Percentiles rank a stretch among this genome's conserved stretches.
These are phyloP conservation scores for Claviceps citrina DNA, from an alignment of 2,329 filamentous ascomycete species.

Conservation along the genomic window DNA sequence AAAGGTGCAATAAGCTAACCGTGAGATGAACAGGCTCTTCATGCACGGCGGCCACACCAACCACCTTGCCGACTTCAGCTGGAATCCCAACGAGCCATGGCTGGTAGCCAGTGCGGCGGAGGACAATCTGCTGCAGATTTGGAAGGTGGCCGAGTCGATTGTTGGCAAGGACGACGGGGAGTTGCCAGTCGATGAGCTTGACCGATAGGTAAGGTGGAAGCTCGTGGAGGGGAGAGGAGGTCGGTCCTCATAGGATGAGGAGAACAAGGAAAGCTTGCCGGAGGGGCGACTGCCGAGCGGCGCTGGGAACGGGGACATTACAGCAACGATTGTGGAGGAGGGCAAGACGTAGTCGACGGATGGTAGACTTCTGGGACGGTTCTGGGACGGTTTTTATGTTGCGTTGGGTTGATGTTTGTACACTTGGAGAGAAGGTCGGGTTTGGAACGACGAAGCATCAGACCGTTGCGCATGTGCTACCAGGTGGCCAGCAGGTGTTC, in stretches of 20 bases:
- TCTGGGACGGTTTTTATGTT: no score
- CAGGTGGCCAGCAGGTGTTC: not conserved
- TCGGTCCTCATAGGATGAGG: constrained; percentile 18
- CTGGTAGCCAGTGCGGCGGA: constrained; percentile 89
- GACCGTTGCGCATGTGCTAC: not conserved
- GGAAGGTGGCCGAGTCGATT: constrained; percentile 73
- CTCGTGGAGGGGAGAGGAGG: constrained; percentile 14
- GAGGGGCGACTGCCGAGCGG: not conserved
- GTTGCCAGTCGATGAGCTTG: constrained; percentile 62
- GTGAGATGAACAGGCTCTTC: constrained; percentile 39
- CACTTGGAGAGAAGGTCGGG: not conserved
- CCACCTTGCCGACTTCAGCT: constrained; percentile 89
- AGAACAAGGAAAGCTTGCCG: constrained; percentile 5
- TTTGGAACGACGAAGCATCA: not conserved
- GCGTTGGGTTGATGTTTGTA: not conserved
- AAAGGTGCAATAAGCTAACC: not conserved
- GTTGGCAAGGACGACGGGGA: constrained; percentile 64
- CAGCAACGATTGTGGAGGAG: not conserved
- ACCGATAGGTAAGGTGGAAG: constrained; percentile 34
- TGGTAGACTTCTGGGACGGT: not conserved
- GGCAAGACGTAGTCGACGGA: not conserved
- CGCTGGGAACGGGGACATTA: not conserved
- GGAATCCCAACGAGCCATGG: constrained; percentile 96
- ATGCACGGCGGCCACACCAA: constrained; percentile 99
- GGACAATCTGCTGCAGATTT: constrained; percentile 92